Conservation (phyloP, 805 yeast species). For the Kodamaea fukazawae region DNA sequence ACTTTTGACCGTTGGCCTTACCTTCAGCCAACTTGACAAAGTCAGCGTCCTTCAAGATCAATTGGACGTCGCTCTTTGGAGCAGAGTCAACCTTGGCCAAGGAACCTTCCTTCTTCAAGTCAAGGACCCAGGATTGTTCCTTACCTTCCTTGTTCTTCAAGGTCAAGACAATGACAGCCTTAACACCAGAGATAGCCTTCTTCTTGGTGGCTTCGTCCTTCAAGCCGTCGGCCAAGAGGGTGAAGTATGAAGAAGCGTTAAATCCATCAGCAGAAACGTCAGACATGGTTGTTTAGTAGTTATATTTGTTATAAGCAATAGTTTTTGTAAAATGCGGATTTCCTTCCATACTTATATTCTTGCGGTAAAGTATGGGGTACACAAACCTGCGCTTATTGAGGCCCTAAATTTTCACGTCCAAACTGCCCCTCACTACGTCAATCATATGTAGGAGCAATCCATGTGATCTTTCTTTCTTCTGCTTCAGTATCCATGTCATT, state of each 20-base stretch:
- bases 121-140: slow-evolving; percentile 63
- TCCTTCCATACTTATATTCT: slow-evolving; percentile 7
- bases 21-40: slow-evolving; percentile 71
- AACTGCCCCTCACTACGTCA: slow-evolving; percentile 1
- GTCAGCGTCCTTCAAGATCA: slow-evolving; percentile 64
- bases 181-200: slow-evolving; percentile 47
- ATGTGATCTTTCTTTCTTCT: slow-evolving; percentile 3
- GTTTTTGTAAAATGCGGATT: slow-evolving; percentile 2
- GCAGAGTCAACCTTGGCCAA: slow-evolving; percentile 41
- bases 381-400: neutral
- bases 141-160: slow-evolving; percentile 61
- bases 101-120: slow-evolving; percentile 59
- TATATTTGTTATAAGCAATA: slow-evolving; percentile 1
- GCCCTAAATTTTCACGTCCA: slow-evolving; percentile 7
- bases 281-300: slow-evolving; percentile 18
- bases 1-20: slow-evolving; percentile 79
- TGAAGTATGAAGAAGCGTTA: slow-evolving; percentile 42
- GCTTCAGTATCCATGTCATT: too few relatives aligned
- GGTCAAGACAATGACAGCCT: slow-evolving; percentile 63
- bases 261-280: slow-evolving; percentile 36
- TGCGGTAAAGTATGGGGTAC: slow-evolving; percentile 10
- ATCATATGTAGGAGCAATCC: neutral
- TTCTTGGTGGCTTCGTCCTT: slow-evolving; percentile 33
- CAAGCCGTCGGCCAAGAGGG: slow-evolving; percentile 38
- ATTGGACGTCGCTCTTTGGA: slow-evolving; percentile 59